Evolutionary conservation across 352 stramenopile genomes (phyloP), one percentile per base, ranked within the genome.

Genomic region (Globisporangium barbulae): DNA sequence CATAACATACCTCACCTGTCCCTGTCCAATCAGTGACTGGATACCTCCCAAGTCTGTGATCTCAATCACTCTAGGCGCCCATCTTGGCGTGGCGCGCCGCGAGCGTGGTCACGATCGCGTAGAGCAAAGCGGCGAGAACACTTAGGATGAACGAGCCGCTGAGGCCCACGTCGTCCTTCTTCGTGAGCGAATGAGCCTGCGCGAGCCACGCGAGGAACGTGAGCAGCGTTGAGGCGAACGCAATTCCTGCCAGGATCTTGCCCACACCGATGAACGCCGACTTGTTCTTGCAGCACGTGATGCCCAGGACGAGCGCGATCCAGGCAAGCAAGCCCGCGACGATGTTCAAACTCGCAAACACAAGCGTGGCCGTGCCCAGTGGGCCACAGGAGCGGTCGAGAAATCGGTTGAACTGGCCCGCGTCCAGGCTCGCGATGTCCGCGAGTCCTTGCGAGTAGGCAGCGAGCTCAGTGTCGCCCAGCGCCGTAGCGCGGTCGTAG

Each of bases 211-310:
- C 63, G 25, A 74, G 44, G 67, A 88, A 89, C 59, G 75, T 82
- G 60, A 90, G 63, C 33, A 88, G 64, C 21, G 74, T 85, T 12
- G 67, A 56, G 7, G 81, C 60, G 28, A 80, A 74, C 25, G 75
- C 77, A 30, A 83, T 54, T 19, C 67, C 65, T 47, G 76, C 70
- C 5, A 89, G 60, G 8, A 83, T 59, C 62, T 87, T 85, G 53
- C 74, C 74, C 10, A 59, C 49, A 5, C 69, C 55, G 63, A 87
- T 81, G 67, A 90, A 84, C 57, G 71, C 63, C 21, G 81, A 88
- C 64, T 79, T 75, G 61, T 78, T 88, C 77, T 85, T 89, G 72
- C 81, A 90, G 76, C 77, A 90, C 53, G 78, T 85, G 67, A 90
- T 75, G 30, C 77, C 79, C 6, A 90, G 78, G 35, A 83, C 61